These are phyloP conservation scores for Nitzschia sp. DNA, from an alignment of 108 stramenopile species.

Conservation along the genomic window DNA sequence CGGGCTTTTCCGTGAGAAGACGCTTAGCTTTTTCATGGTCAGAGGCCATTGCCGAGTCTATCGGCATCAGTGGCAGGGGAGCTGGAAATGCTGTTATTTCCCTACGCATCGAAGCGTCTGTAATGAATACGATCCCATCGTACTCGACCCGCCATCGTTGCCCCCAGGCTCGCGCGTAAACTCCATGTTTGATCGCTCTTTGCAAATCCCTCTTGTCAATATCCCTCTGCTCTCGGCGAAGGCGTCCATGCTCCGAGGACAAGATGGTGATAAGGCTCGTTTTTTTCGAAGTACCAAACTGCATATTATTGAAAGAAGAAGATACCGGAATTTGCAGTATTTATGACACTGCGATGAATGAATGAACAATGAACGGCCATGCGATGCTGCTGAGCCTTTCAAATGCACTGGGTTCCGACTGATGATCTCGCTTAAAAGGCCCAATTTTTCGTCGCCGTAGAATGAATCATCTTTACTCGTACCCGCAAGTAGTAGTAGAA, in stretches of 20 bases:
- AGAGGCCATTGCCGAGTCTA: conserved; percentile 19
- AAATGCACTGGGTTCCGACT: too few species aligned
- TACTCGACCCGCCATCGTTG: conserved; percentile 52
- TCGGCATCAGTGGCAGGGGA: conserved; percentile 39
- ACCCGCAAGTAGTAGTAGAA: too few species aligned
- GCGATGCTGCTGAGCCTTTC: too few species aligned
- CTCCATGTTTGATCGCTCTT: conserved; percentile 55
- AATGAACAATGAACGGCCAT: too few species aligned
- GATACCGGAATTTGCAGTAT: too few species aligned
- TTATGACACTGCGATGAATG: too few species aligned
- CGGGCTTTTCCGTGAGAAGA: conserved; percentile 47
- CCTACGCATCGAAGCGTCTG: conserved; percentile 24
- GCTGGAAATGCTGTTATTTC: conserved; percentile 59
- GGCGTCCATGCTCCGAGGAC: conserved; percentile 57
- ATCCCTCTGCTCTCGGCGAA: conserved; percentile 52
- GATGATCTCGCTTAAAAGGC: too few species aligned
- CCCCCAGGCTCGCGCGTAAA: conserved; percentile 24
- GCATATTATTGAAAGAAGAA: too few species aligned
- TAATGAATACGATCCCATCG: conserved; percentile 54
- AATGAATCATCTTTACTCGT: too few species aligned
- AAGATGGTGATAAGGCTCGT: conserved; percentile 59
- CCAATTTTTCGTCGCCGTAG: too few species aligned
- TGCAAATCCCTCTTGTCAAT: conserved; percentile 55
- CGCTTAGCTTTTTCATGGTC: conserved; percentile 33
- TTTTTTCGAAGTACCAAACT: too few species aligned